A percentile compares a stretch with the other conserved stretches of the same genome.
phyloP scores from a whole-genome alignment of 208 protist species.

The Leishmania guyanensis region DNA sequence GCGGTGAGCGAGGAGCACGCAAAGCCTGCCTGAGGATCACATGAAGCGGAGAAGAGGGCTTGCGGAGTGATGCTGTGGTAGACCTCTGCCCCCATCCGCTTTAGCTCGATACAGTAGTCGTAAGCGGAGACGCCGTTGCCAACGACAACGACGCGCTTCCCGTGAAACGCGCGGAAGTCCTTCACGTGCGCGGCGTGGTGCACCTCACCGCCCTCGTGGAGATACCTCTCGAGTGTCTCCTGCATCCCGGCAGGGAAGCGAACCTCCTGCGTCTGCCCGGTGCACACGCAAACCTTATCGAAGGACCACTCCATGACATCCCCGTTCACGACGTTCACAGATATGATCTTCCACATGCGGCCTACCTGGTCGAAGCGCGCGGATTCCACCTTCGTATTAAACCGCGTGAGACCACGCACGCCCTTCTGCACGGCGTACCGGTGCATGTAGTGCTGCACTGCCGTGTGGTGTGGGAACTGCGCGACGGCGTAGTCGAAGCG shows the following conservation, averaged over 20 bases:
- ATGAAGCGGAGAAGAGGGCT: neutral
- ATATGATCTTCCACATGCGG: constrained; percentile 76
- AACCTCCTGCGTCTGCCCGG: constrained; percentile 81
- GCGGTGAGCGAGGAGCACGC: constrained; percentile 3
- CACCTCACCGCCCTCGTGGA: constrained; percentile 65
- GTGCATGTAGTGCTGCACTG: constrained; percentile 78
- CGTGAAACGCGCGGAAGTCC: constrained; percentile 76
- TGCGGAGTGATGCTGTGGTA: constrained; percentile 58
- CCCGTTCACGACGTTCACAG: constrained; percentile 85
- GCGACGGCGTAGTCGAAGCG: constrained; percentile 83
- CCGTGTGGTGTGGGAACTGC: constrained; percentile 88
- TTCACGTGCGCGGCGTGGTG: constrained; percentile 86
- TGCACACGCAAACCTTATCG: constrained; percentile 85
- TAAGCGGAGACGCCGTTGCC: constrained; percentile 83
- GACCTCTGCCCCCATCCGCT: constrained; percentile 69
- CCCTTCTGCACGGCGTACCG: constrained; percentile 73
- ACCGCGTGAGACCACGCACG: constrained; percentile 68
- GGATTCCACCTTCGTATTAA: constrained; percentile 90
- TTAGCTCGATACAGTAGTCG: constrained; percentile 79
- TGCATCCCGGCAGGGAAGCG: constrained; percentile 60
- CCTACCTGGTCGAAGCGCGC: constrained; percentile 50
- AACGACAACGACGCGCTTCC: constrained; percentile 79
- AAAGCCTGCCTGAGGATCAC: neutral
- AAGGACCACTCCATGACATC: constrained; percentile 92
- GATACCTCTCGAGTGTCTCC: constrained; percentile 51